Evolutionary conservation across 805 yeast species (phyloP), one percentile per base, ranked within the genome.

Genomic region (Nakazawaea molendinolei): DNA sequence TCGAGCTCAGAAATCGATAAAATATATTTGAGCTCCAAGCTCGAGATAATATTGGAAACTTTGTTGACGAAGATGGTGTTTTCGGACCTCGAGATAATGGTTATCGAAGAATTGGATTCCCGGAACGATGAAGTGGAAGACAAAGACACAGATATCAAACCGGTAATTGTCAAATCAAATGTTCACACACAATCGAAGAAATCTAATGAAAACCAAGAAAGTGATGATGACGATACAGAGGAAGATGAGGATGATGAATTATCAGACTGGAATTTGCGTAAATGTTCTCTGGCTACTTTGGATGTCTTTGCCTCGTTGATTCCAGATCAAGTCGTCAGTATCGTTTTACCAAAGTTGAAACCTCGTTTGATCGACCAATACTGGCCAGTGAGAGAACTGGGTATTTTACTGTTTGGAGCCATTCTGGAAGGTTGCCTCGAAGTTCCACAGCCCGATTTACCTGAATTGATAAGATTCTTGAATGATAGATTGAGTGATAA

Each of bases 401-500:
- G 96, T 2, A 89, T 92, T 19, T 65, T 92, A 31, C 97, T 97
- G 1, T 71, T 92, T 52, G 98, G 98, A 44, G 97, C 97, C 20
- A 79, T 90, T 51, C 85, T 95, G 24, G 89, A 82, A 47, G 94
- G 95, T 45, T 87, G 95, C 46, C 65, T 80, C 31, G 85, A 80
- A 38, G 68, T 73, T 35, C 78, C 87, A 5, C 59, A 77, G 15
- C 76, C 74, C 27, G 83, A 83, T 47, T 63, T 92, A 27, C 95
- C 96, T 3, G 72, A 77, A 20, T 62, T 92, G 31, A 77, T 90
- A 23, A 95, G 95, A 24, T 87, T 79, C 52, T 65, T 92, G 42
- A 87, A 87, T 19, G 86, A 86, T 39, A 68, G 94, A 49, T 61
- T 89, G 41, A 66, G 67, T 36, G 97, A 89, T 55, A 49, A 57